Evolutionary conservation across 2,329 filamentous ascomycete genomes (phyloP).

Genomic region (Alternaria arbusti): DNA sequence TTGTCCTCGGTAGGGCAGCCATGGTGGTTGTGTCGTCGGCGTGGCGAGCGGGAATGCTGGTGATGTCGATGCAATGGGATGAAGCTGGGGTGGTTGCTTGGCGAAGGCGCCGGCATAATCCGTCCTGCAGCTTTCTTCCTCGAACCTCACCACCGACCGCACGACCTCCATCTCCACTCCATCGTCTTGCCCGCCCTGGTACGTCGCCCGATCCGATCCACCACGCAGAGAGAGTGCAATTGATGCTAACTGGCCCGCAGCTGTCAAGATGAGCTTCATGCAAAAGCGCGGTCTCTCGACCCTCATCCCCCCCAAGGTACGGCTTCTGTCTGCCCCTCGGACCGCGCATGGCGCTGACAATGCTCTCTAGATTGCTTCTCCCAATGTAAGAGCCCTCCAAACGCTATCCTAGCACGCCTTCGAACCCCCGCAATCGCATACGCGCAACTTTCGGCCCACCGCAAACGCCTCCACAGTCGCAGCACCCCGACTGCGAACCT

Average conservation of each 20-base stretch:
- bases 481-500: not conserved
- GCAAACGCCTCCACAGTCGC: slow-evolving; percentile 22
- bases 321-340: slow-evolving; percentile 32
- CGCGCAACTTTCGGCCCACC: slow-evolving; percentile 14
- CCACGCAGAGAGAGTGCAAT: slow-evolving; percentile 27
- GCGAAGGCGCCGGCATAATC: slow-evolving; percentile 33
- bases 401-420: slow-evolving; percentile 10
- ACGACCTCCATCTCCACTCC: slow-evolving; percentile 41
- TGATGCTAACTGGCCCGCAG: slow-evolving; percentile 49
- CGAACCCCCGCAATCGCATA: slow-evolving; percentile 13
- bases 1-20: slow-evolving; percentile 50
- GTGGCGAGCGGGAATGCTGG: slow-evolving; percentile 19
- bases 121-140: slow-evolving; percentile 38
- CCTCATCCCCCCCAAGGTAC: slow-evolving; percentile 98
- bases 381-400: slow-evolving; percentile 69
- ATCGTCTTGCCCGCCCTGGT: slow-evolving; percentile 48
- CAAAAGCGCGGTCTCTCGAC: slow-evolving; percentile 92
- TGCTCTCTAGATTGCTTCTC: slow-evolving; percentile 73
- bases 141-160: slow-evolving; percentile 38
- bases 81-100: slow-evolving; percentile 25
- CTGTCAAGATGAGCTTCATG: slow-evolving; percentile 86
- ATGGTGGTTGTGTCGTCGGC: slow-evolving; percentile 39
- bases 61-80: slow-evolving; percentile 31
- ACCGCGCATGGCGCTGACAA: slow-evolving; percentile 46
- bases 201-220: slow-evolving; percentile 21